Conservation (phyloP, 2,329 filamentous ascomycete genomes). For the Aulographum hederae region DNA sequence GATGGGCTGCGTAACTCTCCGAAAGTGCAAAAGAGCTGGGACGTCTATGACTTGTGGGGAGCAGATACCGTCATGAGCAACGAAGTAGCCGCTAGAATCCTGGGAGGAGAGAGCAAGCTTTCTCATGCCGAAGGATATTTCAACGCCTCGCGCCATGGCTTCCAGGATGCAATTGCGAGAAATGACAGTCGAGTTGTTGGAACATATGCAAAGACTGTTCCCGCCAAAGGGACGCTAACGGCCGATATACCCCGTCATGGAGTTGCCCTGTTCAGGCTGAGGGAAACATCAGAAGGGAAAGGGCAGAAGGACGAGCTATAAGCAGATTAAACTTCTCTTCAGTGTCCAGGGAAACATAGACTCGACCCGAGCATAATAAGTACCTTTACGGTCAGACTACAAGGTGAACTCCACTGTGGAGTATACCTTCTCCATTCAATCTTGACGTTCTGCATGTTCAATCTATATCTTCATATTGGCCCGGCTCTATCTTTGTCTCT, state of each 20-base stretch:
- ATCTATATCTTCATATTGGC: no score
- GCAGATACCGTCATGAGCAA: constrained; percentile 33
- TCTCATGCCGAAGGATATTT: constrained; percentile 23
- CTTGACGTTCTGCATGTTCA: no score
- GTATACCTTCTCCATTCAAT: no score
- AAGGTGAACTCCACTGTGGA: no score
- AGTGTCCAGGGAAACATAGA: no score
- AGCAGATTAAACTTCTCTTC: no score
- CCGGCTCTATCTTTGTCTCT: no score
- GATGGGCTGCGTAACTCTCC: constrained; percentile 19
- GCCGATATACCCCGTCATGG: constrained; percentile 30
- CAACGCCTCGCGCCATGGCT: constrained; percentile 25
- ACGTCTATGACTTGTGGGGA: constrained; percentile 37
- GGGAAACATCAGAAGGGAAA: constrained; percentile 18
- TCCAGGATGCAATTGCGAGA: constrained; percentile 25
- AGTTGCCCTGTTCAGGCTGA: constrained; percentile 29
- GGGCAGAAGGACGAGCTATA: constrained; percentile 27
- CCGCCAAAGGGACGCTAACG: constrained; percentile 23
- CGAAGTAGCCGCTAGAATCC: constrained; percentile 16
- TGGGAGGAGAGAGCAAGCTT: constrained; percentile 11
- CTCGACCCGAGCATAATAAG: no score
- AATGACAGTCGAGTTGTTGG: constrained; percentile 28
- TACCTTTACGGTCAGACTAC: no score
- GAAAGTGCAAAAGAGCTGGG: constrained; percentile 27
- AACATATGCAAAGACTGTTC: constrained; percentile 23